Evolutionary conservation across 2,329 filamentous ascomycete genomes (phyloP).

Genomic region (Aspergillus ustus): DNA sequence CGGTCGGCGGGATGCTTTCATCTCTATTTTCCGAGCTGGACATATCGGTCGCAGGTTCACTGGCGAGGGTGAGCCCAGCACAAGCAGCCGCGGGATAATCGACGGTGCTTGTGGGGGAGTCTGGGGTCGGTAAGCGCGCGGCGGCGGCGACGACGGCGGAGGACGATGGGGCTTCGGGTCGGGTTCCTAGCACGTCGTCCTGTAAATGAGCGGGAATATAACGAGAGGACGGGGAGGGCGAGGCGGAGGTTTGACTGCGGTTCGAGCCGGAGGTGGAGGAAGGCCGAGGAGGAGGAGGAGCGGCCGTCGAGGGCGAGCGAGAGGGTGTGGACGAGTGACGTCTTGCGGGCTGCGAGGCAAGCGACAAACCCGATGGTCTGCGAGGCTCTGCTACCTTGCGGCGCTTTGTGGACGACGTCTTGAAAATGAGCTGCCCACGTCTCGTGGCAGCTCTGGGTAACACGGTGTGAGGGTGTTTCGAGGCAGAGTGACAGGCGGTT

Average conservation of each 20-base stretch:
- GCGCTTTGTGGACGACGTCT: constrained; percentile 56
- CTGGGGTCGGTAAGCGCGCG: constrained; percentile 42
- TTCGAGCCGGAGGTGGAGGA: constrained; percentile 30
- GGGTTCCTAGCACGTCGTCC: constrained; percentile 51
- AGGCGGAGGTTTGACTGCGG: constrained; percentile 32
- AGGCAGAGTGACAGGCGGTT: constrained; percentile 4
- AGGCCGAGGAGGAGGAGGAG: constrained; percentile 21
- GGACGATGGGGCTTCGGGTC: constrained; percentile 30
- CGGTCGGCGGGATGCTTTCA: constrained; percentile 26
- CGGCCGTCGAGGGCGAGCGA: constrained; percentile 12
- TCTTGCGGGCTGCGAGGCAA: constrained; percentile 40
- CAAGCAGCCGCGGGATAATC: constrained; percentile 58
- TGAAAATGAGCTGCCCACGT: constrained; percentile 53
- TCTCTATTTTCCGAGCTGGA: constrained; percentile 41
- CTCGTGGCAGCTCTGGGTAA: constrained; percentile 49
- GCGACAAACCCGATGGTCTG: constrained; percentile 39
- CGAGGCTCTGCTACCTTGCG: constrained; percentile 52
- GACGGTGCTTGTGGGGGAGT: constrained; percentile 31
- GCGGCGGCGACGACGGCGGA: constrained; percentile 24
- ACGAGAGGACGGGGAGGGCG: constrained; percentile 43
- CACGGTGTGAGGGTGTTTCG: constrained; percentile 20
- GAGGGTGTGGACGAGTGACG: constrained; percentile 37
- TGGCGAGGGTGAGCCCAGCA: constrained; percentile 56
- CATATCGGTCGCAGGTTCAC: constrained; percentile 51
- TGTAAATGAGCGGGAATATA: constrained; percentile 63